These are phyloP conservation scores for Pisolithus orientalis DNA, from an alignment of 768 basidiomycete genomes.

Conservation along the genomic window DNA sequence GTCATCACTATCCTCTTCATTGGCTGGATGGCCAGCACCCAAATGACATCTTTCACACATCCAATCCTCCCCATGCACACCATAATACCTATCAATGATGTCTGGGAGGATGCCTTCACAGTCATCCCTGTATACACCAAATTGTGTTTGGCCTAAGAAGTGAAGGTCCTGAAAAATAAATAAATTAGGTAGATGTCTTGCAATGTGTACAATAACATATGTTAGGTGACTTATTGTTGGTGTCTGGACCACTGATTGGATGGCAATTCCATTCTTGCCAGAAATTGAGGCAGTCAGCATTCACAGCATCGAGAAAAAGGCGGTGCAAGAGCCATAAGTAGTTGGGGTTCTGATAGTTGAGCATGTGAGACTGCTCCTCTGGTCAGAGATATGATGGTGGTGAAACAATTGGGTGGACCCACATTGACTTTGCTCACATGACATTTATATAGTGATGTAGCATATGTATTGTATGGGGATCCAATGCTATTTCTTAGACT, in stretches of 20 bases:
- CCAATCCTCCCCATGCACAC: not conserved
- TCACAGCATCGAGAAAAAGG: not conserved
- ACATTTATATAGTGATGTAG: too few species aligned
- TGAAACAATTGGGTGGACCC: slow-evolving; percentile 2
- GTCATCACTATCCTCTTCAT: not conserved
- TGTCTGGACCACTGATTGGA: not conserved
- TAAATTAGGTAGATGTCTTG: not conserved
- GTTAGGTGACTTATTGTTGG: not conserved
- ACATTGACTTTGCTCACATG: not conserved
- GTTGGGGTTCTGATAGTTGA: not conserved
- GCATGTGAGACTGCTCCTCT: slow-evolving; percentile 49
- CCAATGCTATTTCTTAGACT: too few species aligned
- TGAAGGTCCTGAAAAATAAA: slow-evolving; percentile 1
- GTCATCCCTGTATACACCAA: not conserved
- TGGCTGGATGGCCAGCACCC: not conserved
- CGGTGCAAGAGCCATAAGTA: not conserved
- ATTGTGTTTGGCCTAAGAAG: slow-evolving; percentile 8
- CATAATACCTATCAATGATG: not conserved
- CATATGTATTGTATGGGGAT: too few species aligned
- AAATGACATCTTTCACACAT: not conserved
- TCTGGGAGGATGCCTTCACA: not conserved
- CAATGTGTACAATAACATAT: not conserved
- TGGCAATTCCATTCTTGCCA: not conserved
- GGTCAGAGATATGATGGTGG: slow-evolving; percentile 16
- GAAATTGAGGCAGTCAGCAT: not conserved